phyloP scores from a whole-genome alignment of 1,284 basidiomycete species.

The Trichosporon inkin region DNA sequence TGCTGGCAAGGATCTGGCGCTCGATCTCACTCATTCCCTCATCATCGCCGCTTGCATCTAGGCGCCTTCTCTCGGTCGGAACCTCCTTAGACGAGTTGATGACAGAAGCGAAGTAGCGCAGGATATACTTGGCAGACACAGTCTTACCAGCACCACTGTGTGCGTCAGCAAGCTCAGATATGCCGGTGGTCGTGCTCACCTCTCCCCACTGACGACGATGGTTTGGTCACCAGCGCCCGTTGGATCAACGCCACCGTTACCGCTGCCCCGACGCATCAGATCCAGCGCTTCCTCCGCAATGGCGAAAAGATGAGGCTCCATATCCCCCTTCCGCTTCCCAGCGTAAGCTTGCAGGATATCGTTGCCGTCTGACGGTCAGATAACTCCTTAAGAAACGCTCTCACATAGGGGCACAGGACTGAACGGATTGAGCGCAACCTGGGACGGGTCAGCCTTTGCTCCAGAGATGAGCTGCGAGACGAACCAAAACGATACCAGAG shows the following conservation, averaged over 20 bases:
- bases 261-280: slow-evolving; percentile 65
- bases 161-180: neutral
- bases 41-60: slow-evolving; percentile 38
- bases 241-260: slow-evolving; percentile 66
- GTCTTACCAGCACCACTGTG: slow-evolving; percentile 96
- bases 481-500: slow-evolving; percentile 71
- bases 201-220: slow-evolving; percentile 98
- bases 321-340: slow-evolving; percentile 83
- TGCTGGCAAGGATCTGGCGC: slow-evolving; percentile 94
- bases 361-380: slow-evolving; percentile 60
- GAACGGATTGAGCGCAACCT: slow-evolving; percentile 97
- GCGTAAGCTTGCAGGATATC: slow-evolving; percentile 98
- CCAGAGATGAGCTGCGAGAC: slow-evolving; percentile 22
- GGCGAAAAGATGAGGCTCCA: slow-evolving; percentile 97
- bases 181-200: slow-evolving; percentile 56
- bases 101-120: slow-evolving; percentile 97
- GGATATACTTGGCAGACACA: slow-evolving; percentile 98
- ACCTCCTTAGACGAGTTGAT: slow-evolving; percentile 68
- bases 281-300: slow-evolving; percentile 99
- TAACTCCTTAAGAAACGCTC: slow-evolving; percentile 12
- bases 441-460: slow-evolving; percentile 10
- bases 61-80: slow-evolving; percentile 23
- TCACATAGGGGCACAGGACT: slow-evolving; percentile 76
- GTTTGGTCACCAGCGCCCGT: slow-evolving; percentile 72
- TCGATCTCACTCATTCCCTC: slow-evolving; percentile 83